Evolutionary conservation across 2,329 filamentous ascomycete genomes (phyloP), one percentile per base, ranked within the genome.

Genomic region (Dothistroma septosporum): DNA sequence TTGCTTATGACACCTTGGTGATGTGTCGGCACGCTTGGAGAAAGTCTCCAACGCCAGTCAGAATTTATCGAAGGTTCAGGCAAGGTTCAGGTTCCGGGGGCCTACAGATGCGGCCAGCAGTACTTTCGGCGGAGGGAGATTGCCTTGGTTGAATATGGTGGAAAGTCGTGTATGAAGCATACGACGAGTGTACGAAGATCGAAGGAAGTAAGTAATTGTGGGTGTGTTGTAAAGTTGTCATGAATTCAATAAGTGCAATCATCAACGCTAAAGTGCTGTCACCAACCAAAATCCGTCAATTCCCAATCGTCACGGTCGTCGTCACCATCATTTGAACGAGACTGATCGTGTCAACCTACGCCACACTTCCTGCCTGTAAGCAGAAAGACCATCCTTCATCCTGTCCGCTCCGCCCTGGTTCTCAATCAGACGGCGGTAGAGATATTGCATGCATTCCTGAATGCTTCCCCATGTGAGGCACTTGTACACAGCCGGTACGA

Each of bases 371-470:
- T 53, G 50, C 41, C 58, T 44, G 21, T 60, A 55, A 32, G 37
- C 53, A 24, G 52, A 31, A 28, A 53, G 37, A 8, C 53, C 58
- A 53, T 57, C 53, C 53, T 33, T 53, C 50, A 67, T 65, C 32
- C 68, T 55, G 14, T 67, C 68, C 2, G 66, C 62, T n/a, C 64
- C 68, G 37, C 68, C 66, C 46, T 63, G 63, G 31, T 72, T 72
- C 62, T 72, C 70, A 1, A 66, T 63, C 8, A 66, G 62, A 48
- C 70, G 64, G 32, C 70, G 58, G 16, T 68, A 58, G 19, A 72
- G 62, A 48, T 69, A 72, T 33, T 70, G 68, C 63, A 72, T 67
- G 61, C 70, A 72, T 50, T 72, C 70, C 44, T 66, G 66, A 35
- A 70, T 63, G 21, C 61, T 66, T 1, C 70, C 70, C 70, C 70